These are phyloP conservation scores for Hortiboletus campestris DNA, from an alignment of 768 basidiomycete genomes.

Conservation along the genomic window DNA sequence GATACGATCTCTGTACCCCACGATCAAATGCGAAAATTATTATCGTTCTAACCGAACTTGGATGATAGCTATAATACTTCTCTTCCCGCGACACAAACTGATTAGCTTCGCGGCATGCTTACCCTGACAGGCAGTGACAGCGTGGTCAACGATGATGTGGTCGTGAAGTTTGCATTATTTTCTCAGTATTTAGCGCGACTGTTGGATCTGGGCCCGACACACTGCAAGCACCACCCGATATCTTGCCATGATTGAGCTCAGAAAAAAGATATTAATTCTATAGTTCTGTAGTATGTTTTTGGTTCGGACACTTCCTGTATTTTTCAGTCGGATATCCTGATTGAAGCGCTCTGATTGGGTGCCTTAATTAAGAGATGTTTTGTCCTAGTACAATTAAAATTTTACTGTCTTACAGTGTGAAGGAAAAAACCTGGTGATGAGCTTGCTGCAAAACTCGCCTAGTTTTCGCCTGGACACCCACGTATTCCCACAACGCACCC, in stretches of 20 bases:
- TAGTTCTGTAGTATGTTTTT: too few relatives aligned
- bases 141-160: background rate
- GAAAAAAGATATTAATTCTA: too few relatives aligned
- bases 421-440: too few relatives aligned
- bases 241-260: too few relatives aligned
- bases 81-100: background rate
- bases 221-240: too few relatives aligned
- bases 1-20: conserved; percentile 14
- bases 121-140: background rate
- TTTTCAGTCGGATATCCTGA: too few relatives aligned
- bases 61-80: background rate
- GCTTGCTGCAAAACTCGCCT: too few relatives aligned
- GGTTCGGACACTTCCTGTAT: too few relatives aligned
- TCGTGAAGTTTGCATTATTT: background rate
- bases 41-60: background rate
- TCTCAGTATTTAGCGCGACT: background rate
- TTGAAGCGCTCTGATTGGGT: too few relatives aligned
- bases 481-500: background rate
- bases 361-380: too few relatives aligned
- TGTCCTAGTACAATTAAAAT: too few relatives aligned
- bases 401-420: too few relatives aligned
- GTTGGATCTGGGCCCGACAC: background rate
- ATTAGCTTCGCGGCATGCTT: background rate
- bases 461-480: background rate
- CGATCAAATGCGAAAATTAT: background rate